Evolutionary conservation across 768 basidiomycete species (phyloP).

Genomic region (Suillus placidus): DNA sequence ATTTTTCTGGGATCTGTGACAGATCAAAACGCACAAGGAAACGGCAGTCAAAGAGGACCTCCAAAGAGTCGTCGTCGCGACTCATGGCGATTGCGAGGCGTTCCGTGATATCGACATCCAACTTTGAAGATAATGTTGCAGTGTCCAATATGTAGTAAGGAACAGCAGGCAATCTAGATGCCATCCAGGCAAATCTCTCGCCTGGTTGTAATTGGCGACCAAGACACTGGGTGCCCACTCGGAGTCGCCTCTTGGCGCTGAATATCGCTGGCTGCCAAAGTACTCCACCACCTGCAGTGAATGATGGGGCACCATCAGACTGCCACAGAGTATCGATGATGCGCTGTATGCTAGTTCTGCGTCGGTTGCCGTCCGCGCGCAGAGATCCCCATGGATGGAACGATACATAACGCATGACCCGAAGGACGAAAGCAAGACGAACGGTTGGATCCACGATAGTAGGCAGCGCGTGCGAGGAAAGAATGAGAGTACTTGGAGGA

Average conservation of each 20-base stretch:
- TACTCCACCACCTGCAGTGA: constrained; percentile 64
- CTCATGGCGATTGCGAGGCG: constrained; percentile 18
- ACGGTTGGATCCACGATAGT: constrained; percentile 38
- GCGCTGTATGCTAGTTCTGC: constrained; percentile 44
- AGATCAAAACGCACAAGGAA: constrained; percentile 57
- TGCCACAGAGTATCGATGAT: constrained; percentile 55
- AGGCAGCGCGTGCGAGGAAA: constrained; percentile 41
- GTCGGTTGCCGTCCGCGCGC: constrained; percentile 61
- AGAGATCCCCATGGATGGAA: constrained; percentile 77
- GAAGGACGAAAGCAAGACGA: constrained; percentile 47
- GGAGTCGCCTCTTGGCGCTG: constrained; percentile 22
- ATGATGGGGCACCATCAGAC: constrained; percentile 33
- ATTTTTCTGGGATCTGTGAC: constrained; percentile 41
- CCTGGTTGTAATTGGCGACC: constrained; percentile 14
- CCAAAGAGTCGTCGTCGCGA: constrained; percentile 26
- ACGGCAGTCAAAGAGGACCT: constrained; percentile 66
- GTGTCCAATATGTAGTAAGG: constrained; percentile 33
- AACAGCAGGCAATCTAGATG: constrained; percentile 56
- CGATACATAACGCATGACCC: constrained; percentile 70
- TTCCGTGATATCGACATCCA: constrained; percentile 49
- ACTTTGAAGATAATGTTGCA: constrained; percentile 25
- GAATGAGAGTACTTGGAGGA: constrained; percentile 51
- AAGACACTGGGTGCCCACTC: constrained; percentile 22
- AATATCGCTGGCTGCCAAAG: constrained; percentile 60
- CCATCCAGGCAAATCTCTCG: constrained; percentile 59